Conservation (phyloP, 1,284 basidiomycete genomes). For the Mycosarcoma mackinlayi region DNA sequence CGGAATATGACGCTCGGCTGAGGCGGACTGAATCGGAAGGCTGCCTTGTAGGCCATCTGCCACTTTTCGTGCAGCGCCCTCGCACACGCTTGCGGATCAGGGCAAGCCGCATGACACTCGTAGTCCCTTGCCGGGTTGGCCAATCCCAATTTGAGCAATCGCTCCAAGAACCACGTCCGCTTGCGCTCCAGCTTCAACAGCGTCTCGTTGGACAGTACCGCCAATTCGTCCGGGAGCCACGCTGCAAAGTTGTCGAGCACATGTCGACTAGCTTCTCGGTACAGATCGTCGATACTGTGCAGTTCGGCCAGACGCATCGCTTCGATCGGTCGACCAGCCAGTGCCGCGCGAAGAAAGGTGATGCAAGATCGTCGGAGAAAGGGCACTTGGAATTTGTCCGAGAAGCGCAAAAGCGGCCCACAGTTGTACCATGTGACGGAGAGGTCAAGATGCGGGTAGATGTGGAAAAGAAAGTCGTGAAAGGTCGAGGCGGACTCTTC, state of each 20-base stretch:
- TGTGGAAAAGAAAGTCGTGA: slow-evolving; percentile 50
- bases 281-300: slow-evolving; percentile 47
- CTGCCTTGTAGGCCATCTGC: slow-evolving; percentile 84
- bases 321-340: slow-evolving; percentile 57
- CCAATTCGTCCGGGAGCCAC: slow-evolving; percentile 53
- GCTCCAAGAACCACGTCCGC: slow-evolving; percentile 73
- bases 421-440: slow-evolving; percentile 52
- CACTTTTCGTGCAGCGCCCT: slow-evolving; percentile 92
- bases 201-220: slow-evolving; percentile 32
- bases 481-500: slow-evolving; percentile 54
- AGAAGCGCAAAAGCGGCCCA: slow-evolving; percentile 44
- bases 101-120: slow-evolving; percentile 78
- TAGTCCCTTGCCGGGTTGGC: slow-evolving; percentile 88
- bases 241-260: slow-evolving; percentile 54
- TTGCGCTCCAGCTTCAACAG: slow-evolving; percentile 57
- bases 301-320: slow-evolving; percentile 56
- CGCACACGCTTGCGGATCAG: slow-evolving; percentile 82
- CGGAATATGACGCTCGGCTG: slow-evolving; percentile 71
- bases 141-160: slow-evolving; percentile 88
- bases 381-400: slow-evolving; percentile 56
- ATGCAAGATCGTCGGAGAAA: slow-evolving; percentile 39
- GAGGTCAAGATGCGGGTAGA: slow-evolving; percentile 55
- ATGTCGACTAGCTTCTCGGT: slow-evolving; percentile 52
- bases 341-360: slow-evolving; percentile 41
- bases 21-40: slow-evolving; percentile 87